Evolutionary conservation across 2,329 filamentous ascomycete genomes (phyloP), one percentile per base, ranked within the genome.

Genomic region (Aureobasidium sp.): DNA sequence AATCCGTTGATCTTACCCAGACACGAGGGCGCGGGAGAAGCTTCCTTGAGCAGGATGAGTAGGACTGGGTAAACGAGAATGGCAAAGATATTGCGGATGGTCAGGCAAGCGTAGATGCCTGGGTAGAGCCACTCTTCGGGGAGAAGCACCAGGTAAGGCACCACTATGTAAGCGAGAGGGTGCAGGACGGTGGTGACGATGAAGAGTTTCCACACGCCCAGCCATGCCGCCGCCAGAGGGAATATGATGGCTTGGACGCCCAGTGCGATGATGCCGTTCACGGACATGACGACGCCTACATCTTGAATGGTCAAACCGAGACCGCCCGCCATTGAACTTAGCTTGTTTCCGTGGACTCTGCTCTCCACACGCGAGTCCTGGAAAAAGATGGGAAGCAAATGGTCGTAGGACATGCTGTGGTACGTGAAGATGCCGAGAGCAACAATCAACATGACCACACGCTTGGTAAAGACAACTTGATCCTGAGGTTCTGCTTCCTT

Each of bases 331-430:
- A 58, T 58, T 58, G 55, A 47, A 17, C 64, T 62, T 23, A 65
- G 40, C 2, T 63, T 61, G 31, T 61, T 63, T 10, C 64, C 60
- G 11, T 65, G 61, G 25, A 74, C 64, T 43, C 76, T 72, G 47
- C 76, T 69, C 27, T 74, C 70, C 63, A 74, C 75, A 31, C 82
- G 81, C 42, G 85, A 80, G 67, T 96, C 91, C 71, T 96, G 91
- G 55, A 96, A 84, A 74, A 96, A 96, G 62, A 96, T 96, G 8
- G 92, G 92, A 58, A 96, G 79, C 0, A 96, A 81, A 70, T 95
- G 89, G 69, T 96, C 93, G 74, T 90, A 96, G 0, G 88, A 91
- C 91, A 96, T 96, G 38, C 88, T 90, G 74, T 96, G 92, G 71
- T 95, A 95, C 4, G 90, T 94, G 75, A 95, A 96, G 64, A 96